These are phyloP conservation scores for Aspergillus affinis DNA, from an alignment of 495 filamentous ascomycete species.

Conservation along the genomic window DNA sequence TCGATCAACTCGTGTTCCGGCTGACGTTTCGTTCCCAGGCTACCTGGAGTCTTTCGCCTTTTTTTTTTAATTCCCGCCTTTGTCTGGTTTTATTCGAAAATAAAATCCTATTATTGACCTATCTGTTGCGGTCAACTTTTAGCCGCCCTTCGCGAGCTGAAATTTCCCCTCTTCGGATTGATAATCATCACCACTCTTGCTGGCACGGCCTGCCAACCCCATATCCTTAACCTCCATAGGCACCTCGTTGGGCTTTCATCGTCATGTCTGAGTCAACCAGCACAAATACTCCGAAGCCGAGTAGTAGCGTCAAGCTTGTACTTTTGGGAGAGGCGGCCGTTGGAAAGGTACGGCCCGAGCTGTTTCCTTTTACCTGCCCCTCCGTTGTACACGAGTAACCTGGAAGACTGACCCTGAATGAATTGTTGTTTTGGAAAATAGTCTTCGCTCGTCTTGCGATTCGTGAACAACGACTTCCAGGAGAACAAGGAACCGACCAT, in stretches of 20 bases:
- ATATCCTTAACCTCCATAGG: slow-evolving; percentile 32
- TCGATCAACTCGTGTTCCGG: slow-evolving; percentile 18
- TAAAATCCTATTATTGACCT: not conserved
- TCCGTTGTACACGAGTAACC: slow-evolving; percentile 24
- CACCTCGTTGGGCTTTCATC: slow-evolving; percentile 21
- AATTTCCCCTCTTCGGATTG: slow-evolving; percentile 26
- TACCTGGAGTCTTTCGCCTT: slow-evolving; percentile 16
- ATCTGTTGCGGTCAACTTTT: slow-evolving; percentile 8
- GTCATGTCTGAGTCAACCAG: slow-evolving; percentile 47
- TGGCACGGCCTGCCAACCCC: slow-evolving; percentile 27
- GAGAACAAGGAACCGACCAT: slow-evolving; percentile 99
- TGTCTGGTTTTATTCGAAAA: not conserved
- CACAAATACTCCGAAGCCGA: slow-evolving; percentile 79
- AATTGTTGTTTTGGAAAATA: slow-evolving; percentile 33
- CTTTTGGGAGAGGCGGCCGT: slow-evolving; percentile 96
- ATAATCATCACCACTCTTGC: slow-evolving; percentile 29
- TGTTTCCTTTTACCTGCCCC: slow-evolving; percentile 10
- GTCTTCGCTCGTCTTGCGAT: slow-evolving; percentile 96
- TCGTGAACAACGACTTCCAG: slow-evolving; percentile 99
- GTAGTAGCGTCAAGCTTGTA: slow-evolving; percentile 98
- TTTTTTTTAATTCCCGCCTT: not conserved
- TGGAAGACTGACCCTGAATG: slow-evolving; percentile 21
- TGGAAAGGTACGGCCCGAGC: slow-evolving; percentile 72
- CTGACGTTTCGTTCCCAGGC: slow-evolving; percentile 24
- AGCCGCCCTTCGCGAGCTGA: slow-evolving; percentile 24